Evolutionary conservation across 495 filamentous ascomycete genomes (phyloP).

Genomic region (Xylaria bambusicola): DNA sequence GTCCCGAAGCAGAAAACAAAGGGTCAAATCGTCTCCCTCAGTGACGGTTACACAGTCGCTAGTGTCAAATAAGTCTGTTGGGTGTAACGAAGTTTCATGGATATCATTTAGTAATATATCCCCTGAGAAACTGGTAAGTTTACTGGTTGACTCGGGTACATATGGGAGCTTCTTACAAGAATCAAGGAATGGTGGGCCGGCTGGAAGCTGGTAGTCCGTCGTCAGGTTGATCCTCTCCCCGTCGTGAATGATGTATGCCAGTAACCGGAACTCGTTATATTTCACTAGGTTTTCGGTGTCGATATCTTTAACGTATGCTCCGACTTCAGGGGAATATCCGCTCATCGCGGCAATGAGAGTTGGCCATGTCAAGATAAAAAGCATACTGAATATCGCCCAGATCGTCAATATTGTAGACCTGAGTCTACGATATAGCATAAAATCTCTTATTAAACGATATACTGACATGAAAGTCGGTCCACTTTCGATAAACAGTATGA

Average conservation of each 20-base stretch:
- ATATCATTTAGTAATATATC: too few relatives aligned
- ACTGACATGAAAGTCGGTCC: constrained; percentile 1
- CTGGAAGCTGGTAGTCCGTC: constrained; percentile 5
- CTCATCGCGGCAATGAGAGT: constrained; percentile 36
- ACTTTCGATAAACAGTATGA: constrained; percentile 13
- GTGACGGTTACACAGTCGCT: too few relatives aligned
- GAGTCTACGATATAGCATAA: constrained; percentile 4
- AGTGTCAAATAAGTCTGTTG: too few relatives aligned
- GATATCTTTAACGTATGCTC: constrained; percentile 22
- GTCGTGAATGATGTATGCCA: constrained; percentile 25
- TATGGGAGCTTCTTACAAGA: background rate
- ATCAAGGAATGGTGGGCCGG: background rate
- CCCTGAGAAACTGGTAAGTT: too few relatives aligned
- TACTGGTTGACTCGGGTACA: too few relatives aligned
- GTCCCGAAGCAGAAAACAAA: background rate
- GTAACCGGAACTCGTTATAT: constrained; percentile 12
- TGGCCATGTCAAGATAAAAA: constrained; percentile 32
- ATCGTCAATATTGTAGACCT: constrained; percentile 2
- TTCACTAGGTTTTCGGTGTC: constrained; percentile 20
- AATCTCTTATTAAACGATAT: background rate
- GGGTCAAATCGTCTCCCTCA: too few relatives aligned
- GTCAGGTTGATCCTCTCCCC: constrained; percentile 22
- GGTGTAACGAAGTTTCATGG: too few relatives aligned
- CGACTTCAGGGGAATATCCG: constrained; percentile 26
- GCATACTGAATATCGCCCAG: constrained; percentile 22